Evolutionary conservation across 768 basidiomycete genomes (phyloP).

Genomic region (Leccinellum luteum): DNA sequence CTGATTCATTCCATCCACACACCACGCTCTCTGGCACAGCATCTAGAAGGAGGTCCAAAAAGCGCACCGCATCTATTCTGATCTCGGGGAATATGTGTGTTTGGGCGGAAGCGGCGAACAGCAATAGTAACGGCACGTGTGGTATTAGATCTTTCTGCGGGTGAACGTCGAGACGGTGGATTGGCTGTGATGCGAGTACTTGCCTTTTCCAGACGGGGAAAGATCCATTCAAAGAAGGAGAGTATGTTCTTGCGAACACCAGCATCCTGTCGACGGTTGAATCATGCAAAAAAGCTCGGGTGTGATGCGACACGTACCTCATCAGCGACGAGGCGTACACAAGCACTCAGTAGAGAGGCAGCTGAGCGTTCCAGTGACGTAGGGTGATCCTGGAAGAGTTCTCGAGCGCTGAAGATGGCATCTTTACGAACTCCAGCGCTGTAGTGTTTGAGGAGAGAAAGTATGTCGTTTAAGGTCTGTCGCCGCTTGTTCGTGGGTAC

Average conservation of each 20-base stretch:
- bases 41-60: conserved; percentile 73
- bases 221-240: conserved; percentile 68
- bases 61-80: conserved; percentile 81
- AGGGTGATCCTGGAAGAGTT: conserved; percentile 65
- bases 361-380: conserved; percentile 51
- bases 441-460: conserved; percentile 81
- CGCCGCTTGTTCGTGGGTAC: conserved; percentile 75
- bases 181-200: conserved; percentile 9
- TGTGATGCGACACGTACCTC: conserved; percentile 51
- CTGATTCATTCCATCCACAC: conserved; percentile 61
- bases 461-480: conserved; percentile 71
- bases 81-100: conserved; percentile 96
- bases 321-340: conserved; percentile 74
- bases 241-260: conserved; percentile 72
- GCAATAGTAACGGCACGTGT: conserved; percentile 70
- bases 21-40: conserved; percentile 65
- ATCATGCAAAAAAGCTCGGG: neutral
- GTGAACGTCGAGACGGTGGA: conserved; percentile 8
- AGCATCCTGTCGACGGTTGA: conserved; percentile 55
- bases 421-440: conserved; percentile 76
- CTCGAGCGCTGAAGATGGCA: conserved; percentile 67
- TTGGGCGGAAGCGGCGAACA: conserved; percentile 88
- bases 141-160: conserved; percentile 67
- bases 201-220: conserved; percentile 62
- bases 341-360: conserved; percentile 53